Base-by-base conservation (phyloP, 2,329 filamentous ascomycete species). In the Paecilomyces variotii region DNA sequence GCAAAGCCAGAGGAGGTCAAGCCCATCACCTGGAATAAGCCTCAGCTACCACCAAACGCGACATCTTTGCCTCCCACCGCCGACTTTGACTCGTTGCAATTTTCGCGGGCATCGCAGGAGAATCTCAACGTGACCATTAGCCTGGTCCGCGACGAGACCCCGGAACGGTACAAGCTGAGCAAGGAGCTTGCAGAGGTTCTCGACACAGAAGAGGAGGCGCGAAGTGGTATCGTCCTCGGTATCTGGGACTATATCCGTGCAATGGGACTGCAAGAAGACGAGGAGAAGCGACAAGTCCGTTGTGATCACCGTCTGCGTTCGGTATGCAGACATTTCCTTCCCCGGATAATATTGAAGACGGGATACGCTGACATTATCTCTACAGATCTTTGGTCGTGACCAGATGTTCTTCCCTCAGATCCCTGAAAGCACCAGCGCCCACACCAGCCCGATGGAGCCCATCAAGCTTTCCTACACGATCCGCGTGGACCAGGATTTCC, bases 221-320 rank as follows among this genome's bases (percentile, higher is more conserved):
- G 91, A 30, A 88, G 91, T 45, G 91, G 94, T 62, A 88, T 92
- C 5, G 86, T 96, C 28, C 90, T 95, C 81, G 92, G 89, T 12
- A 83, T 99, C 32, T 99, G 92, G 91, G 92, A 97, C 71, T 99
- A 99, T 68, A 89, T 96, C 64, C 87, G 90, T 65, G 82, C 89
- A 24, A 89, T 90, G 80, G 87, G 87, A 19, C 79, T 99, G 53
- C 91, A 96, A 72, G 93, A 97, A 71, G 92, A 96, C 63, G 93
- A 97, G 60, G 94, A 99, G 72, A 94, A 94, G 78, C 85, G 94
- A 61, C 89, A 89, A 61, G 93, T 99, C 66, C 87, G 90, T 45
- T 97, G 94, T 70, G 93, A 99, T 70, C 88, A 92, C 51, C 82
- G 87, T 53, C 74, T 99, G 56, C 88, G 84, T 76, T 85, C 84